These are phyloP conservation scores for Trametes sp. DNA, from an alignment of 1,284 basidiomycete species.

Conservation along the genomic window DNA sequence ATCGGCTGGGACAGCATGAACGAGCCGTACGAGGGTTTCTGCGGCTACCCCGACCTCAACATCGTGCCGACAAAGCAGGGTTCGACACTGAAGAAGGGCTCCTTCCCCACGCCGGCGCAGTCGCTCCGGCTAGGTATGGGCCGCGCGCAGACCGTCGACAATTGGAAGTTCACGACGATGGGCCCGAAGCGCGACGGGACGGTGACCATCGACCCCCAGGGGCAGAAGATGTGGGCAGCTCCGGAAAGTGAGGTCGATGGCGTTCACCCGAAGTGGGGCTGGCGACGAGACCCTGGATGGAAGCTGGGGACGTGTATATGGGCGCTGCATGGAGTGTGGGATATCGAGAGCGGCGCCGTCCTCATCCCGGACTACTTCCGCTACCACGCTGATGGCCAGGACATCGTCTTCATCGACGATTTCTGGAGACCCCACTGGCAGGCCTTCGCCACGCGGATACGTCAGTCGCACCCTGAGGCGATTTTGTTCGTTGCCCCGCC, in stretches of 20 bases:
- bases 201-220: conserved; percentile 87
- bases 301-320: conserved; percentile 87
- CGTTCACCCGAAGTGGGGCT: conserved; percentile 76
- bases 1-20: conserved; percentile 98
- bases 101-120: conserved; percentile 87
- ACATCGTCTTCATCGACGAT: conserved; percentile 78
- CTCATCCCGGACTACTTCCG: conserved; percentile 85
- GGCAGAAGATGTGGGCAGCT: conserved; percentile 76
- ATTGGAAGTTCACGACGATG: conserved; percentile 82
- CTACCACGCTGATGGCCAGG: conserved; percentile 37
- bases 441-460: conserved; percentile 70
- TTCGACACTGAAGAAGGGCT: conserved; percentile 83
- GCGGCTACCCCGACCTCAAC: conserved; percentile 81
- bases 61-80: conserved; percentile 70
- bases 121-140: conserved; percentile 91
- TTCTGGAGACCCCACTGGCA: conserved; percentile 87
- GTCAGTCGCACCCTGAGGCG: conserved; percentile 80
- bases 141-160: conserved; percentile 82
- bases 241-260: conserved; percentile 52
- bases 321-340: conserved; percentile 96
- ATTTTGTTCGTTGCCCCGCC: conserved; percentile 94
- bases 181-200: conserved; percentile 81
- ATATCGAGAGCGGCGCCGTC: conserved; percentile 71
- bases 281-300: conserved; percentile 83
- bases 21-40: conserved; percentile 91